Evolutionary conservation across 768 basidiomycete species (phyloP), one percentile per base, ranked within the genome.

Genomic region (Glaciozyma antarctica): DNA sequence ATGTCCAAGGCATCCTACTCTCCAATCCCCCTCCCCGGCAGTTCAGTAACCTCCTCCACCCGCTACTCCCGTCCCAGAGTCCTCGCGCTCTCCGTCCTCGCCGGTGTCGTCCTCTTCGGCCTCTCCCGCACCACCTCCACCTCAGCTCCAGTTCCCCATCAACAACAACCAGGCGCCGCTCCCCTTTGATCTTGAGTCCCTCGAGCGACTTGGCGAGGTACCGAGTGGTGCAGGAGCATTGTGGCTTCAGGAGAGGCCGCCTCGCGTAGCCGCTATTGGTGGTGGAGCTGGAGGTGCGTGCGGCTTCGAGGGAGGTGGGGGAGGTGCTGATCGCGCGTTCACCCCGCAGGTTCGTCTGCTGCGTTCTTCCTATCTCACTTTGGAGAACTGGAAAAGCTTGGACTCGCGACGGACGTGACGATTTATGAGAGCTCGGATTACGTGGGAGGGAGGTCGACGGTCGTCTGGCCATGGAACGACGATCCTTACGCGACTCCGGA

Each of bases 321-420:
- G 19, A 47, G 26, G 45, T 24, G 58, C 43, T 41, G 34, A 32
- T 30, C 7, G 5, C 32, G 54, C 7, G 21, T 9, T 16, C 15
- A 38, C 12, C 34, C 30, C 28, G 24, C 49, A 70, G 69, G 69
- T 12, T 67, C 66, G 0, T 70, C 69, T 0, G 63, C 66, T 17
- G 66, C 66, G 2, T 67, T 55, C 58, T 70, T 70, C 30, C 58
- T 70, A 5, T n/a, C 24, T 2, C 66, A 67, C 56, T 70, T 70
- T 16, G 26, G 45, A 19, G 15, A 48, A 2, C 56, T 69, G 13
- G 30, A 30, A 5, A 54, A 53, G 6, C 19, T 19, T 59, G 85
- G 82, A 5, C 70, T 90, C 34, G 81, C 87, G 61, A 80, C 89
- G 2, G 84, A 88, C 57, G 81, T 95, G 19, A 90, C 94, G 70